Percentiles rank a stretch among this genome's conserved stretches.
Conservation (phyloP, 1,139 yeast genomes). For the Nakaseomyces uthaithaninus region DNA sequence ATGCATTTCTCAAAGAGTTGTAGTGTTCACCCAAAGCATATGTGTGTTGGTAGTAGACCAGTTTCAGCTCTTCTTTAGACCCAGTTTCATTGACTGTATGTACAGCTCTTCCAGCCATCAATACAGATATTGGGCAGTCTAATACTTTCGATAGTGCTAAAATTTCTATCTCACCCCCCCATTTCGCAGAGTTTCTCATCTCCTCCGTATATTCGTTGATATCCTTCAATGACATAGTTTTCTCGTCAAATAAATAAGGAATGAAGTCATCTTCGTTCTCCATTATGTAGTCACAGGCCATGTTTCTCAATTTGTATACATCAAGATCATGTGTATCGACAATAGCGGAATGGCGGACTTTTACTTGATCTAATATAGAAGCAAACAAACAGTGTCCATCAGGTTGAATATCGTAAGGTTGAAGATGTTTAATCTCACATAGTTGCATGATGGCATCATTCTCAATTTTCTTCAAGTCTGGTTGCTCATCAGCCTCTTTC, state of each 20-base stretch:
- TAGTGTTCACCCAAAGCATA: conserved; percentile 94
- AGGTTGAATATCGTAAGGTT: conserved; percentile 62
- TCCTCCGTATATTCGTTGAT: conserved; percentile 62
- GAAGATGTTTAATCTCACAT: conserved; percentile 42
- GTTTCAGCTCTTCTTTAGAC: conserved; percentile 43
- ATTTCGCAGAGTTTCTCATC: conserved; percentile 66
- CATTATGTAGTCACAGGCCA: conserved; percentile 61
- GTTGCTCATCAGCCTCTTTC: conserved; percentile 55
- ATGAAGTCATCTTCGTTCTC: conserved; percentile 58
- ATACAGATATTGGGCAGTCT: conserved; percentile 63
- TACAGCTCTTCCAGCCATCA: conserved; percentile 67
- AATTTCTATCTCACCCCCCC: conserved; percentile 96
- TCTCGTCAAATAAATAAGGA: conserved; percentile 79
- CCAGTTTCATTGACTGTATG: conserved; percentile 50
- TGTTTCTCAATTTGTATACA: conserved; percentile 49
- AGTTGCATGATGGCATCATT: conserved; percentile 51
- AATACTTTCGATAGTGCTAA: conserved; percentile 65
- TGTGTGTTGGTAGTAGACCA: conserved; percentile 78
- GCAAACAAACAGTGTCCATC: conserved; percentile 95
- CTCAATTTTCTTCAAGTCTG: conserved; percentile 66
- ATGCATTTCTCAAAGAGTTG: conserved; percentile 56
- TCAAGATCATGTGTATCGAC: conserved; percentile 12
- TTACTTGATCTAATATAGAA: conserved; percentile 71
- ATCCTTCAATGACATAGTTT: conserved; percentile 52
- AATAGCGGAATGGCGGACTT: conserved; percentile 39